A percentile compares a stretch with the other conserved stretches of the same genome.
phyloP scores from a whole-genome alignment of 2,329 filamentous ascomycete species.

The Penicillium corylophilum region DNA sequence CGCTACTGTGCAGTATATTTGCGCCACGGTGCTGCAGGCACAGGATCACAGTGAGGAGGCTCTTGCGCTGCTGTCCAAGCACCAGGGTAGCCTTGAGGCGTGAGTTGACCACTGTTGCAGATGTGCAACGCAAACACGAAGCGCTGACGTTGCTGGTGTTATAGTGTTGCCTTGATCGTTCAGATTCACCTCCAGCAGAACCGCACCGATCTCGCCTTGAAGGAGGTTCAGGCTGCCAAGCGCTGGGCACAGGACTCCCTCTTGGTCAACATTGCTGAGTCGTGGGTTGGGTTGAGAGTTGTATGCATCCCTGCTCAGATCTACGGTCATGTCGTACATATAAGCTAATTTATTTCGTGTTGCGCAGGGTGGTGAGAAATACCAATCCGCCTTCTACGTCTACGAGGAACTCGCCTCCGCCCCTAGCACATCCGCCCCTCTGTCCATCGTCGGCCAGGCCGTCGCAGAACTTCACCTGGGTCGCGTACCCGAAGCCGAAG shows the following conservation, averaged over 20 bases:
- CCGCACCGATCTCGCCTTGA: slow-evolving; percentile 82
- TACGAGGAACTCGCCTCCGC: slow-evolving; percentile 93
- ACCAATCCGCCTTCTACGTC: slow-evolving; percentile 96
- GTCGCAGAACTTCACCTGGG: slow-evolving; percentile 90
- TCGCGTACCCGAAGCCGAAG: slow-evolving; percentile 82
- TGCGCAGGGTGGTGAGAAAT: slow-evolving; percentile 81
- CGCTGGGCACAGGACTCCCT: slow-evolving; percentile 95
- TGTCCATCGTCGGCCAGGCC: slow-evolving; percentile 80
- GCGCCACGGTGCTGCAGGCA: slow-evolving; percentile 77
- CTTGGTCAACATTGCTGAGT: slow-evolving; percentile 89
- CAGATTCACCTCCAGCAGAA: slow-evolving; percentile 94
- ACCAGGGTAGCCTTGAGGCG: slow-evolving; percentile 79
- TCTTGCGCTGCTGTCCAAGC: slow-evolving; percentile 72
- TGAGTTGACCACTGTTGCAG: slow-evolving; percentile 48
- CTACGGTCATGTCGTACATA: not conserved
- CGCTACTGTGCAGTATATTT: slow-evolving; percentile 74
- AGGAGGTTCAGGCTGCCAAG: slow-evolving; percentile 82
- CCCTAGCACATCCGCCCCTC: slow-evolving; percentile 72
- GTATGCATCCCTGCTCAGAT: slow-evolving; percentile 52
- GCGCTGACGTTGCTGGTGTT: slow-evolving; percentile 7
- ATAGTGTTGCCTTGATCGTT: slow-evolving; percentile 75
- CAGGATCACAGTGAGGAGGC: slow-evolving; percentile 84
- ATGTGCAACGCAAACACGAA: not conserved
- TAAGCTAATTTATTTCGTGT: not conserved
- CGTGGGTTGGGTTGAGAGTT: slow-evolving; percentile 86